Evolutionary conservation across 768 basidiomycete species (phyloP), one percentile per base, ranked within the genome.

Genomic region (Amanita rimosa): DNA sequence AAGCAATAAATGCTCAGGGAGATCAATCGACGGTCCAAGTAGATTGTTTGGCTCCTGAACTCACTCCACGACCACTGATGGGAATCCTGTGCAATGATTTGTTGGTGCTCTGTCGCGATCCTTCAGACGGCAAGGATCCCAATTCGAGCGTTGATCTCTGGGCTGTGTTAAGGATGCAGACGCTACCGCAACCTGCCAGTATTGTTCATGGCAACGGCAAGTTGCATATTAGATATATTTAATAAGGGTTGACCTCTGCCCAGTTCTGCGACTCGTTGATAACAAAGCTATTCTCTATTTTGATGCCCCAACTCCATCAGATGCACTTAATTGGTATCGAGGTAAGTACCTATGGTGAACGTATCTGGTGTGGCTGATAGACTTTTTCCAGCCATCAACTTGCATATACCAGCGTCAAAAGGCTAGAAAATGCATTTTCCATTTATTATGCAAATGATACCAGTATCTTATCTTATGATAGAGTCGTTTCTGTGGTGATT

Each of bases 101-200:
- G 47, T 68, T 99, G 57, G 92, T 98, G 13, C 70, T 98, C 42
- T 92, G 89, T 63, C 81, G 88, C 52, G 90, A 94, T 64, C 83
- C 88, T 8, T 80, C 85, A 9, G 81, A 83, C 35, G 88, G 87
- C 39, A 75, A 76, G 54, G 93, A 95, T 54, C 81, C 78, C 19
- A 68, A 71, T 40, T 81, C 79, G 3, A 65, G 60, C 19, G 91
- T 97, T 26, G 94, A 98, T 60, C 72, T 98, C n/a, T 97, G 91
- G 85, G 93, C 93, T 29, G 95, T 97, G 27, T 67, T 98, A 52
- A 76, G 95, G 37, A 92, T 99, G 91, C 91, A 94, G 63, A 95
- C 93, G 0, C 61, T 92, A 38, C 83, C 85, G 4, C 89, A 93
- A 58, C 92, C 89, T 4, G 91, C 89, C 14, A 90, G 85, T 54